A percentile compares a stretch with the other conserved stretches of the same genome.
Conservation (phyloP, 192 early-diverging fungal species). For the Backusella psychrophila region DNA sequence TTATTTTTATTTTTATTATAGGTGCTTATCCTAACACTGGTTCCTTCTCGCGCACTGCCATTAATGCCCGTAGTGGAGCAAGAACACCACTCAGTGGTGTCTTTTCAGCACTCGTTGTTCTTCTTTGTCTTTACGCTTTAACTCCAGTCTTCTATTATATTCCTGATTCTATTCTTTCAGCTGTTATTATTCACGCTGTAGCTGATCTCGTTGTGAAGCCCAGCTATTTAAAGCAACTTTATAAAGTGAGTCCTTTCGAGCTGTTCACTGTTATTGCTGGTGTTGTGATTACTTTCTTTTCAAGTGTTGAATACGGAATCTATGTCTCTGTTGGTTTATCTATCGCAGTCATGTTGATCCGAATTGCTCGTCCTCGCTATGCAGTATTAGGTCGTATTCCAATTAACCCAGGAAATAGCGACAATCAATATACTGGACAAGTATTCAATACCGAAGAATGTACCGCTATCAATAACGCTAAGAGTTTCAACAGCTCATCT, state of each 20-base stretch:
- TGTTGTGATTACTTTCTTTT: slow-evolving; percentile 60
- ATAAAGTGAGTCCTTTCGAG: slow-evolving; percentile 55
- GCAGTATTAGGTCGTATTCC: slow-evolving; percentile 44
- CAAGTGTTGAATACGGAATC: slow-evolving; percentile 65
- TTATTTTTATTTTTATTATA: background rate
- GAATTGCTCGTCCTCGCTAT: slow-evolving; percentile 69
- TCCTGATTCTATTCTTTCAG: slow-evolving; percentile 69
- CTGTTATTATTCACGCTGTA: slow-evolving; percentile 83
- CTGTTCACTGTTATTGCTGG: slow-evolving; percentile 44
- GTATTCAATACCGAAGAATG: slow-evolving; percentile 3
- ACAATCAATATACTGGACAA: background rate
- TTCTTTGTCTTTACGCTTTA: slow-evolving; percentile 72
- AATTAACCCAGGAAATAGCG: background rate
- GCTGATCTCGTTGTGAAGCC: slow-evolving; percentile 65
- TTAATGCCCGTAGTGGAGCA: slow-evolving; percentile 82
- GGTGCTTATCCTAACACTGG: slow-evolving; percentile 81
- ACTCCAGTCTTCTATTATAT: slow-evolving; percentile 83
- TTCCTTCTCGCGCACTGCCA: slow-evolving; percentile 88
- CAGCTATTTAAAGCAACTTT: slow-evolving; percentile 51
- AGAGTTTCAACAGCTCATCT: background rate
- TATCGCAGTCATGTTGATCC: slow-evolving; percentile 68
- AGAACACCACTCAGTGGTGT: slow-evolving; percentile 74
- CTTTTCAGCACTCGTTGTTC: slow-evolving; percentile 71
- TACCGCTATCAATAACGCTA: background rate
- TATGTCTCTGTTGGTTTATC: slow-evolving; percentile 73